Base-by-base conservation (phyloP, 2,329 filamentous ascomycete species). In the Lasiodiplodia hormozganensis region DNA sequence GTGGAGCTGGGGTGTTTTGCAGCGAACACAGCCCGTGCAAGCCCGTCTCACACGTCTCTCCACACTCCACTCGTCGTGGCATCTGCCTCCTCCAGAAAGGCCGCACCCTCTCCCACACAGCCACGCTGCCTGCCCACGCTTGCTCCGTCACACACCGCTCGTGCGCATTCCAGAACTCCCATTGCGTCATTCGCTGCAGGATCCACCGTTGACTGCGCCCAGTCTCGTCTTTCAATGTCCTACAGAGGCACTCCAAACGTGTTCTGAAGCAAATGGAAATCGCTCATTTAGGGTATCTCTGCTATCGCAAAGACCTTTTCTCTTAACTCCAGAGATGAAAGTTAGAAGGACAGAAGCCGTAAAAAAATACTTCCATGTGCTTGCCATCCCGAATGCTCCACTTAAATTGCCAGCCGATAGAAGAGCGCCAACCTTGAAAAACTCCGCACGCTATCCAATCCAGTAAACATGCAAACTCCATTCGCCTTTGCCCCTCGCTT, bases 241-340 rank as follows among this genome's bases (percentile, higher is more conserved):
- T 34, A 34, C 31, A 34, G 2, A 34, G 31, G 28, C n/a, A n/a
- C n/a, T n/a, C n/a, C n/a, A n/a, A n/a, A n/a, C 31, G 6, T 34
- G 31, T 10, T 47, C 18, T 10, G 1, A 47, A 21, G 43, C 7
- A 47, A 47, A 47, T 10, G 7, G 16, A 8, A n/a, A 47, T 47
- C n/a, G 43, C 43, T 47, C n/a, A 47, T 47, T 47, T 31, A 40
- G 49, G 62, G 62, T 65, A 65, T 65, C 62, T 54, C 47, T 49
- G 28, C 62, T 16, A 18, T 54, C 62, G 62, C 47, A 54, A 65
- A 65, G 47, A 65, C 49, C 47, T 11, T 23, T 36, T 34, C 23
- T 21, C 49, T 23, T 18, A n/a, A 52, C 47, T 65, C 62, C 62
- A 28, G 11, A 47, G 38, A 16, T 21, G 21, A 36, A 25, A 31